These are phyloP conservation scores for Phoma sp. DNA, from an alignment of 2,329 filamentous ascomycete genomes.

Conservation along the genomic window DNA sequence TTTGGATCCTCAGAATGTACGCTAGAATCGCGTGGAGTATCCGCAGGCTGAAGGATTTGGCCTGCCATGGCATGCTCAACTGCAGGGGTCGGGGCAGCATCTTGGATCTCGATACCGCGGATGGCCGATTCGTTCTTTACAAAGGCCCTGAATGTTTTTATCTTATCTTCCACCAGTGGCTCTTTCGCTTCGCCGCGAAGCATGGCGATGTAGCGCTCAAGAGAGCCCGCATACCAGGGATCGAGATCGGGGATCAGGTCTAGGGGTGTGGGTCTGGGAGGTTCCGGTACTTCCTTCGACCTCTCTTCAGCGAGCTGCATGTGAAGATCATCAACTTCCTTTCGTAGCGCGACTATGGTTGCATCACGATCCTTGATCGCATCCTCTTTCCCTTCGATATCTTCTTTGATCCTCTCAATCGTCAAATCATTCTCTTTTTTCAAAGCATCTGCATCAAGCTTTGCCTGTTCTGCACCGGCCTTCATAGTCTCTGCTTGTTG, in stretches of 20 bases:
- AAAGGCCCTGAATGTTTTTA: slow-evolving; percentile 60
- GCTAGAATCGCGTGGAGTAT: slow-evolving; percentile 10
- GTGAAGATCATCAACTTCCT: slow-evolving; percentile 32
- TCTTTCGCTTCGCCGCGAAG: slow-evolving; percentile 56
- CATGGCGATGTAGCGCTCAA: slow-evolving; percentile 62
- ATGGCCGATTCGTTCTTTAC: slow-evolving; percentile 42
- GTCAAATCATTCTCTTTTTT: slow-evolving; percentile 37
- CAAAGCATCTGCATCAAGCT: slow-evolving; percentile 26
- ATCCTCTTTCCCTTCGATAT: slow-evolving; percentile 42
- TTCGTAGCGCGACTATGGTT: slow-evolving; percentile 28
- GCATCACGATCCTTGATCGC: slow-evolving; percentile 37
- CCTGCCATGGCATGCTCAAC: slow-evolving; percentile 5
- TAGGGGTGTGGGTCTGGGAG: slow-evolving; percentile 32
- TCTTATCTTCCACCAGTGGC: slow-evolving; percentile 58
- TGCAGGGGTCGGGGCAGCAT: slow-evolving; percentile 27
- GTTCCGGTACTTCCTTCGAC: slow-evolving; percentile 26
- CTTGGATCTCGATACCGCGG: slow-evolving; percentile 53
- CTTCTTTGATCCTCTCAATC: slow-evolving; percentile 43
- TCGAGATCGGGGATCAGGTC: slow-evolving; percentile 60
- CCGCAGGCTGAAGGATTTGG: slow-evolving; percentile 1
- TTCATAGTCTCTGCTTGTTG: slow-evolving; percentile 32
- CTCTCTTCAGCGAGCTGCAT: slow-evolving; percentile 37
- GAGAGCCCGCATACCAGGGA: slow-evolving; percentile 62
- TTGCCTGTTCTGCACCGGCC: slow-evolving; percentile 27
- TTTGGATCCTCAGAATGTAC: slow-evolving; percentile 18